These are phyloP conservation scores for Penicillium sp. DNA, from an alignment of 2,329 filamentous ascomycete species.

Conservation along the genomic window DNA sequence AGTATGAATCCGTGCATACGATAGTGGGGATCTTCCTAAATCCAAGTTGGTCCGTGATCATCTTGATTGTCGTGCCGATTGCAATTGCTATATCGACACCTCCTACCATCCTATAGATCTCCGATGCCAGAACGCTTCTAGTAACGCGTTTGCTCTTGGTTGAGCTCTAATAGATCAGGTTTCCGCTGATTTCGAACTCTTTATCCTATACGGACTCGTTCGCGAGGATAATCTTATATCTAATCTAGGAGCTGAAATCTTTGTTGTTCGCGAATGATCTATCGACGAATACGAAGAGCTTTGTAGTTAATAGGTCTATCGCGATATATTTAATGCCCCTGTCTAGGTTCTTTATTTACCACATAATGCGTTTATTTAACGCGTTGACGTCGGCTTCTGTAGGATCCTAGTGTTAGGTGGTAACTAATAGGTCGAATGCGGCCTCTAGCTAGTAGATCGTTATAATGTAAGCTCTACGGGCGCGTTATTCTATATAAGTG, in stretches of 20 bases:
- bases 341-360: not conserved
- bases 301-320: not conserved
- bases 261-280: not conserved
- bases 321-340: not conserved
- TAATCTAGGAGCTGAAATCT: slow-evolving; percentile 4
- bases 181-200: slow-evolving; percentile 1
- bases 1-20: slow-evolving; percentile 3
- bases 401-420: not conserved
- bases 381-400: slow-evolving; percentile 1
- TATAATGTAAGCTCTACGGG: no score
- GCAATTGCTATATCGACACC: slow-evolving; percentile 1
- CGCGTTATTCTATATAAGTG: not conserved
- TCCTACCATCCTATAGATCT: slow-evolving; percentile 1
- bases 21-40: slow-evolving; percentile 1
- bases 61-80: slow-evolving; percentile 1
- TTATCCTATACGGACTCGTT: not conserved
- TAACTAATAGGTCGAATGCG: not conserved
- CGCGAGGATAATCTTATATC: not conserved
- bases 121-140: slow-evolving; percentile 1
- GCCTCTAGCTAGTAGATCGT: slow-evolving; percentile 1
- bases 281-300: slow-evolving; percentile 7
- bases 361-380: not conserved
- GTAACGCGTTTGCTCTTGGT: not conserved
- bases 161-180: slow-evolving; percentile 5
- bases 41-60: not conserved